Base-by-base conservation (phyloP, 345 rosid genomes). In the Xanthoceras sorbifolium region DNA sequence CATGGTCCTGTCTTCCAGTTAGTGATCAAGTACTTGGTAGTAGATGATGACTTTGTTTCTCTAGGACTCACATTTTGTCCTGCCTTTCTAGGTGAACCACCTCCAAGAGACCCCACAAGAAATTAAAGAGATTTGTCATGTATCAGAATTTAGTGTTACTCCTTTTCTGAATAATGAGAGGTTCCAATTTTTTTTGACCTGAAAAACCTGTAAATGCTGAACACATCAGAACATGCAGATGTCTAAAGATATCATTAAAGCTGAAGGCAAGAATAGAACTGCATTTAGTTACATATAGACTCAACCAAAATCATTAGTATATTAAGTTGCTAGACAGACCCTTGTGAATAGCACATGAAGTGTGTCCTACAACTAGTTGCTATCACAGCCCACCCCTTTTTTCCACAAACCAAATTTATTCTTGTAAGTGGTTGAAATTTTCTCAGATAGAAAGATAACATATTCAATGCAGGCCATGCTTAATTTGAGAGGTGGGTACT, bases 1-100 rank as follows among this genome's bases (percentile, higher is more conserved):
- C 82, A 78, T 82, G 82, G 72, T 6, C 55, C 1, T 82, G 71
- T 69, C 81, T 78, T 73, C 59, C 54, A 80, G 64, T 42, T 63
- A 7, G 64, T 61, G 44, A 50, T 68, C 78, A 76, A 54, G 61
- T 36, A 48, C 26, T 64, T 60, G 50, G 31, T 29, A 57, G 32
- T 48, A 34, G 44, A 76, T 54, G 29, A 22, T 36, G 17, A 60
- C 38, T 59, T 36, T 29, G 34, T 10, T 40, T 34, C 14, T 52
- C 29, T 5, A 31, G 25, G 50, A 10, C 18, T 50, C 31, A 61
- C 32, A 67, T 54, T 18, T 31, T 64, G 20, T 8, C 22, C 36
- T 32, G 15, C 12, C 28, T 36, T 31, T 28, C 5, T 6, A 32
- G 69, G 10, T 48, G 50, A 29, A 73, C 36, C 25, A 22, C 52